phyloP scores from a whole-genome alignment of 345 rosid genomes.

The Clarkia xantiana region DNA sequence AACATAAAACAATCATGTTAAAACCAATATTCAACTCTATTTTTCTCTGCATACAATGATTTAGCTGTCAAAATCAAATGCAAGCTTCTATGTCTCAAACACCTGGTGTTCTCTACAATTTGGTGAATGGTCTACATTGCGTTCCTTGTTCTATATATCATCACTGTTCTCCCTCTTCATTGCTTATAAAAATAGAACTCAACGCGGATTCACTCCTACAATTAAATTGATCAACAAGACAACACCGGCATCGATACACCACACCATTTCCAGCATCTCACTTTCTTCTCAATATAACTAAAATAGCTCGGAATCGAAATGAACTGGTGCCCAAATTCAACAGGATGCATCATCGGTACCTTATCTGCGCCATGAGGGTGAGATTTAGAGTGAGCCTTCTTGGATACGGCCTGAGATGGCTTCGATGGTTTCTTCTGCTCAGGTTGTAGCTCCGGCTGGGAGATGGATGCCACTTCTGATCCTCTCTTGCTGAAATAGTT shows the following conservation, averaged over 20 bases:
- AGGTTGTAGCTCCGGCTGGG: conserved; percentile 43
- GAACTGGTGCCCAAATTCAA: neutral
- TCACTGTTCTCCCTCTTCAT: too few species aligned
- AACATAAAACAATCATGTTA: too few species aligned
- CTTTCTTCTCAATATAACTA: neutral
- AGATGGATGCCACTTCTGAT: conserved; percentile 66
- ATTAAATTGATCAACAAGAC: neutral
- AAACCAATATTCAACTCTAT: too few species aligned
- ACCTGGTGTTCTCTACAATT: too few species aligned
- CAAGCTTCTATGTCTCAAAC: too few species aligned
- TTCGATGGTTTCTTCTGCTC: conserved; percentile 41
- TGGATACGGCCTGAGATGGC: conserved; percentile 26
- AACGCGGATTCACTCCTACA: too few species aligned
- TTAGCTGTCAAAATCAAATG: too few species aligned
- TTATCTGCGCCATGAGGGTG: conserved; percentile 59
- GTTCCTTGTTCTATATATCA: too few species aligned
- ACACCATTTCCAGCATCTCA: neutral
- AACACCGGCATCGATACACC: neutral
- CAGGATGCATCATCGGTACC: conserved; percentile 11
- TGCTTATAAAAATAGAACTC: too few species aligned
- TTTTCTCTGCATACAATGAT: too few species aligned
- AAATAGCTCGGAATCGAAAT: neutral
- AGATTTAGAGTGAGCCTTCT: conserved; percentile 47
- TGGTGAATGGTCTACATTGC: too few species aligned
- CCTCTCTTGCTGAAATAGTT: conserved; percentile 57